These are phyloP conservation scores for Aotearoamyces nothofagi DNA, from an alignment of 2,329 filamentous ascomycete genomes.

Conservation along the genomic window DNA sequence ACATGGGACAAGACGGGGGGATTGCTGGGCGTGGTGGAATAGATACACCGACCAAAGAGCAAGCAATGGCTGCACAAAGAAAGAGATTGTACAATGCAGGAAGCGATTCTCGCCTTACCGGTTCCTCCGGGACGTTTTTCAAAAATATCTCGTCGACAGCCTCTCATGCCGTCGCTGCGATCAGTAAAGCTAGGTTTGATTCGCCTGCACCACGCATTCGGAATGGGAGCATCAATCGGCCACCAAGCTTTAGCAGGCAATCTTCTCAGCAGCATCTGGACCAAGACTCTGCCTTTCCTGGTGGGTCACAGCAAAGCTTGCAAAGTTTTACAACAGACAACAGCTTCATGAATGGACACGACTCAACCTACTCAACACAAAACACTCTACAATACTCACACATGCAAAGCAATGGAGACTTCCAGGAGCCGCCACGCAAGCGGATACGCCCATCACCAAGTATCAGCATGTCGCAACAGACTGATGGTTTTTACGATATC, in stretches of 20 bases:
- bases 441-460: constrained; percentile 46
- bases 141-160: constrained; percentile 92
- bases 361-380: constrained; percentile 55
- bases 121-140: constrained; percentile 77
- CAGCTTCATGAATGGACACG: constrained; percentile 44
- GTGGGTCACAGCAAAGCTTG: constrained; percentile 74
- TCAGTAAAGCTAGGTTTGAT: constrained; percentile 91
- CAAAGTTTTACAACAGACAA: constrained; percentile 59
- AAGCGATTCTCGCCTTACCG: constrained; percentile 51
- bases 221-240: constrained; percentile 42
- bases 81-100: constrained; percentile 80
- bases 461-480: constrained; percentile 25
- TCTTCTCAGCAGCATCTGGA: constrained; percentile 46
- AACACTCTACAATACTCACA: constrained; percentile 20
- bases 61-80: constrained; percentile 89
- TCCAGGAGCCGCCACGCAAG: constrained; percentile 68
- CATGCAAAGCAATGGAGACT: constrained; percentile 30
- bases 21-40: constrained; percentile 58
- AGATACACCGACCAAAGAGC: constrained; percentile 95
- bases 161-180: constrained; percentile 83
- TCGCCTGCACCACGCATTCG: constrained; percentile 60
- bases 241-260: constrained; percentile 56
- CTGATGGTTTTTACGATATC: constrained; percentile 28
- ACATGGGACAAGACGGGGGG: constrained; percentile 63
- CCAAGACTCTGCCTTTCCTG: constrained; percentile 49